Base-by-base conservation (phyloP, 495 filamentous ascomycete genomes). In the Tuber aestivum region DNA sequence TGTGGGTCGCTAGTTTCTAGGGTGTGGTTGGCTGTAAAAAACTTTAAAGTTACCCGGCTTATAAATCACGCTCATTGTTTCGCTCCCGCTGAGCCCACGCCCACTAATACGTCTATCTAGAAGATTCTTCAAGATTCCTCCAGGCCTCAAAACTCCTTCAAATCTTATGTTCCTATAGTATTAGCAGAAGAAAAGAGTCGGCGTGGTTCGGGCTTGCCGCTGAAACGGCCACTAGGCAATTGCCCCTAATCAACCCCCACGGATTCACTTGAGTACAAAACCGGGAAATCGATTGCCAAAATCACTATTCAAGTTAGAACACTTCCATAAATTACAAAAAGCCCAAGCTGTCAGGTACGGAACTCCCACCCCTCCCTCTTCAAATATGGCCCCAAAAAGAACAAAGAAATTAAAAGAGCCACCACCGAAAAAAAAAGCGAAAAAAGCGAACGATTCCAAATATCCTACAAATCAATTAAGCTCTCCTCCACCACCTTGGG, bases 401-500 rank as follows among this genome's bases (percentile, higher is more conserved):
- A 72, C 35, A 37, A 44, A 71, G 3, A 27, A 38, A 71, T 41
- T 56, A 50, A 70, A 72, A 79, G 23, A 44, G 61, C 48, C 16
- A 37, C n/a, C 8, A 3, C n/a, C 7, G 7, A 40, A 7, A 77
- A 76, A 71, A 77, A n/a, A n/a, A n/a, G n/a, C n/a, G n/a, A 35
- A 65, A 32, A 65, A 65, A 18, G 56, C 27, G 56, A 35, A 65
- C 27, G 12, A n/a, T 27, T 65, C 56, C 32, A 41, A 72, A 45
- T 79, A 61, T 75, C 72, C 71, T 85, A 93, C 74, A 93, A 85
- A 82, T 98, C 95, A 85, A 98, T 98, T 84, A 98, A 85, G 80
- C 92, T 94, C 84, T 98, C 95, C 84, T 98, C 95, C 74, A 93
- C 87, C 41, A 75, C 84, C 21, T 89, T 88, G 18, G 89, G 87